A percentile compares a stretch with the other conserved stretches of the same genome.
phyloP scores from a whole-genome alignment of 2,329 filamentous ascomycete species.

The Penicillium sp. region DNA sequence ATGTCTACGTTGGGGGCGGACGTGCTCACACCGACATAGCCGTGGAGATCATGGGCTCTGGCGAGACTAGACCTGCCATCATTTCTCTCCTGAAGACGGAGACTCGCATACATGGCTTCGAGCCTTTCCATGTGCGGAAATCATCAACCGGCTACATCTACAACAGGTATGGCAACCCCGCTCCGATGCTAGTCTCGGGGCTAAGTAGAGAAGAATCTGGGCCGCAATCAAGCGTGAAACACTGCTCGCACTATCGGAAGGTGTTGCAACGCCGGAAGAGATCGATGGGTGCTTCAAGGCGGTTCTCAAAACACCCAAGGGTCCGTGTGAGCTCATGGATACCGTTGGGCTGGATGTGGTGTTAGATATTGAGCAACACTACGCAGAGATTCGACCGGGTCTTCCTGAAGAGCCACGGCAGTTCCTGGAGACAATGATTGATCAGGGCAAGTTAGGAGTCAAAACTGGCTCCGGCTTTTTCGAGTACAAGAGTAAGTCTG shows the following conservation, averaged over 20 bases:
- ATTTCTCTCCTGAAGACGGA: conserved; percentile 31
- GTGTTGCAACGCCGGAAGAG: conserved; percentile 36
- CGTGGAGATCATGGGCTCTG: conserved; percentile 42
- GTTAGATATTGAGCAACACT: conserved; percentile 42
- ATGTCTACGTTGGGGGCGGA: background rate
- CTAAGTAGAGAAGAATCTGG: conserved; percentile 34
- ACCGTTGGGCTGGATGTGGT: conserved; percentile 43
- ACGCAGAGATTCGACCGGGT: conserved; percentile 31
- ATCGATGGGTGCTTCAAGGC: conserved; percentile 40
- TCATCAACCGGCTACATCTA: conserved; percentile 43
- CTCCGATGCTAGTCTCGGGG: background rate
- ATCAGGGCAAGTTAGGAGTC: conserved; percentile 32
- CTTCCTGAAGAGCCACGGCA: conserved; percentile 33
- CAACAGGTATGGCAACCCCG: conserved; percentile 30
- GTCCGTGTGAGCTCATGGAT: conserved; percentile 44
- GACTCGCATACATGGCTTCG: conserved; percentile 35
- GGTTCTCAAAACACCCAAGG: conserved; percentile 36
- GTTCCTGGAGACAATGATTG: conserved; percentile 33
- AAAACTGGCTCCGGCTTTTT: conserved; percentile 38
- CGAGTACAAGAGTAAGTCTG: no score
- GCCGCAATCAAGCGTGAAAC: conserved; percentile 45
- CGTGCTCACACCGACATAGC: conserved; percentile 16
- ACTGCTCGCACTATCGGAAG: conserved; percentile 35
- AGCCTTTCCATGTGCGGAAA: conserved; percentile 37
- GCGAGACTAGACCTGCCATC: conserved; percentile 30